Conservation (phyloP, 2,329 filamentous ascomycete species). For the Bretziella fagacearum region DNA sequence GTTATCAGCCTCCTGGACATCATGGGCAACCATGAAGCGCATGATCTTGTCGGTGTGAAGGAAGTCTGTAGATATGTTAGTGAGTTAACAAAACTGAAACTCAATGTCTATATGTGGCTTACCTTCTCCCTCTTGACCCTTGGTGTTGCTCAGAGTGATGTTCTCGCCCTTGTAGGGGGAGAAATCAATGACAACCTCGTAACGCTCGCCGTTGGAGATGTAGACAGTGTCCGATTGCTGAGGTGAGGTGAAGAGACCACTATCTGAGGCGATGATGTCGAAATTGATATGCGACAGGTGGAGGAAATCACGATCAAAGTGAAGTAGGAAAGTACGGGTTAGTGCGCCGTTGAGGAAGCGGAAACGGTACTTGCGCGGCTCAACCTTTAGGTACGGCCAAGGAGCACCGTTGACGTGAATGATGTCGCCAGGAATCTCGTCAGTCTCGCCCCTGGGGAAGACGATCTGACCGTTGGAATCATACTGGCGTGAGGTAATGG, state of each 20-base stretch:
- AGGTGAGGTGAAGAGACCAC: slow-evolving; percentile 28
- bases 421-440: slow-evolving; percentile 37
- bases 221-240: slow-evolving; percentile 16
- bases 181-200: slow-evolving; percentile 42
- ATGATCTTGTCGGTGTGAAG: slow-evolving; percentile 34
- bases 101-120: not conserved
- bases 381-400: slow-evolving; percentile 41
- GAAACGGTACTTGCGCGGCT: slow-evolving; percentile 43
- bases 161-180: slow-evolving; percentile 30
- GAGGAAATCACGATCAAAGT: slow-evolving; percentile 24
- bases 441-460: slow-evolving; percentile 27
- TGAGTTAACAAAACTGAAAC: no score
- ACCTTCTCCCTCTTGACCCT: slow-evolving; percentile 10
- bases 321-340: slow-evolving; percentile 31
- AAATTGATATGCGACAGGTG: slow-evolving; percentile 26
- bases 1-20: slow-evolving; percentile 21
- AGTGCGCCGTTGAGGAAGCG: slow-evolving; percentile 35
- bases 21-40: slow-evolving; percentile 31
- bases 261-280: slow-evolving; percentile 36
- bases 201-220: slow-evolving; percentile 39
- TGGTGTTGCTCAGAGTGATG: slow-evolving; percentile 23
- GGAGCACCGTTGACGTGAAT: slow-evolving; percentile 32
- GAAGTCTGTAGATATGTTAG: slow-evolving; percentile 24
- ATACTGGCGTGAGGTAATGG: slow-evolving; percentile 34
- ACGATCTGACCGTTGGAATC: slow-evolving; percentile 32